Base-by-base conservation (phyloP, 192 early-diverging fungal species). In the Coemansia sp. region DNA sequence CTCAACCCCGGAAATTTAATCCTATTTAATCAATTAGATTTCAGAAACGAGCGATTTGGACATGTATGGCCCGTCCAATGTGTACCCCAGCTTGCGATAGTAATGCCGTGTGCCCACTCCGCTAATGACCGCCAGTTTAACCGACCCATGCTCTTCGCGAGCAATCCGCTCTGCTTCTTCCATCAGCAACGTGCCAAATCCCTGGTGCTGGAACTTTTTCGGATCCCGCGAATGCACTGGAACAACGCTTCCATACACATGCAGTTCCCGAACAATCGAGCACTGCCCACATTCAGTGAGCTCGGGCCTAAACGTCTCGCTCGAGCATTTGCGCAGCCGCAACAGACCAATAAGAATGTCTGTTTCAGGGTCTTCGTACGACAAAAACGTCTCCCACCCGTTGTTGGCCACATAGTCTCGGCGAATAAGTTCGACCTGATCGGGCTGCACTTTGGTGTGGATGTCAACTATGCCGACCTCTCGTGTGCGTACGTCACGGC, bases 161-260 rank as follows among this genome's bases (percentile, higher is more conserved):
- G 97, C 95, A 81, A 99, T 99, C 22, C 97, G 73, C 83, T 98
- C 97, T 1, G 97, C 97, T 77, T 99, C 97, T 64, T 99, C 97
- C 97, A 99, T 99, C 58, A 99, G 70, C 76, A 99, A 73, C 2
- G 96, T 97, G 35, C 97, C 97, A 70, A 95, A 99, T 0, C 97
- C 97, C 79, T 94, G 97, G 78, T 99, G 97, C 83, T 99, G 97
- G 86, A 99, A 99, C 81, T 95, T 96, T 5, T 90, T 96, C 19
- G 97, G 97, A 54, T 99, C 94, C 25, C 97, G 86, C 59, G 87
- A 92, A 64, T 97, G 96, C 69, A 99, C 89, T 4, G 96, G 95
- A 25, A 99, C 96, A 1, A 94, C 95, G 21, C 87, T 91, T 2
- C 97, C 97, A 72, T 99, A 99, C 11, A 99, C 97, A 63, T 99